Evolutionary conservation across 257 asterid species (phyloP).

Genomic region (Paraleonurus japonicus): DNA sequence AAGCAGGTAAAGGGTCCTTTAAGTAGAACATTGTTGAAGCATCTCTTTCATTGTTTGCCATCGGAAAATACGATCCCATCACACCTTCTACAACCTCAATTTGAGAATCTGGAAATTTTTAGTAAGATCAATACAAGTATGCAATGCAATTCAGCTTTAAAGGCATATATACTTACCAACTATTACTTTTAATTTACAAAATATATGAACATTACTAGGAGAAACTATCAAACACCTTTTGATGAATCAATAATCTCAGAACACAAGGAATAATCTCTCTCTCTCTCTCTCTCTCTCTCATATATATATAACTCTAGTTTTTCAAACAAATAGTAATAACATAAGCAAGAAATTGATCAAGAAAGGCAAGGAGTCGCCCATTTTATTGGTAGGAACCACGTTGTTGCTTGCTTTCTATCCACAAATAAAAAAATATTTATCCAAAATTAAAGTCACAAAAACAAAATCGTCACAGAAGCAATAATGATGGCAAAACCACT

Average conservation of each 20-base stretch:
- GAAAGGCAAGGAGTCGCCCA: neutral
- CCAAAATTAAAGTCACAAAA: neutral
- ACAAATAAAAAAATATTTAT: neutral
- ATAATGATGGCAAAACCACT: neutral
- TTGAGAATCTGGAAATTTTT: conserved; percentile 20
- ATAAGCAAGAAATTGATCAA: conserved; percentile 19
- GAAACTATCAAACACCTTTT: neutral
- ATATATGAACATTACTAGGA: neutral
- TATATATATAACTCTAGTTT: neutral
- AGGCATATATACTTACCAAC: no score
- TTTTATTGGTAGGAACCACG: conserved; percentile 1
- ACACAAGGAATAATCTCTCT: neutral
- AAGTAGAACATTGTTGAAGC: conserved; percentile 49
- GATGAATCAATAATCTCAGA: conserved; percentile 12
- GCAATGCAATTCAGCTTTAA: conserved; percentile 9
- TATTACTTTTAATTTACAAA: neutral
- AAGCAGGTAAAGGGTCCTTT: conserved; percentile 48
- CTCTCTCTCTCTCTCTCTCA: no score
- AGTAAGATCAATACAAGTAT: neutral
- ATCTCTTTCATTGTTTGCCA: conserved; percentile 54
- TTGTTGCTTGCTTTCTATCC: conserved; percentile 12
- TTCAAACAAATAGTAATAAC: neutral
- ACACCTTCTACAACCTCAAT: conserved; percentile 16
- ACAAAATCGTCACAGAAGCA: conserved; percentile 4
- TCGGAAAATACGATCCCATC: conserved; percentile 62